phyloP scores from a whole-genome alignment of 192 early-diverging fungal genomes.

The Chytriomyces sp. region DNA sequence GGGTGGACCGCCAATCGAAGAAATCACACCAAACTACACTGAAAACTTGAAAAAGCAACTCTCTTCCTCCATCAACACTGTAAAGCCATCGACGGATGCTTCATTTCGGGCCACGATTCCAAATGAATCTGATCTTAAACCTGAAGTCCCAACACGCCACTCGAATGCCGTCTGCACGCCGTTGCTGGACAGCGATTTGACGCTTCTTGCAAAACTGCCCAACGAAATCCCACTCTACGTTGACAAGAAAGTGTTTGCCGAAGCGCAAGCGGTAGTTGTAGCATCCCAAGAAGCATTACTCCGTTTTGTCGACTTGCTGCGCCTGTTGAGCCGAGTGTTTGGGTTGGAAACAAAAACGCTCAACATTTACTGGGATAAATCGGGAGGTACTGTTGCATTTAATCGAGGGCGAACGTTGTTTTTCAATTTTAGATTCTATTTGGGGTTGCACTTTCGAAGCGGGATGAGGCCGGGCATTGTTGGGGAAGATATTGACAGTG shows the following conservation, averaged over 20 bases:
- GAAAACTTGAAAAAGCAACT: slow-evolving; percentile 48
- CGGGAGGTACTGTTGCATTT: slow-evolving; percentile 78
- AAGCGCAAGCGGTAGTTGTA: neutral
- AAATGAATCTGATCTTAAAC: slow-evolving; percentile 33
- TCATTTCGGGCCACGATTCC: slow-evolving; percentile 48
- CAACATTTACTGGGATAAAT: slow-evolving; percentile 79
- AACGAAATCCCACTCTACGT: slow-evolving; percentile 46
- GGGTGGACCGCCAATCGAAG: slow-evolving; percentile 26
- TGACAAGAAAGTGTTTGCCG: slow-evolving; percentile 34
- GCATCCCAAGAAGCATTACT: slow-evolving; percentile 12
- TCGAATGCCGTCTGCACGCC: slow-evolving; percentile 37
- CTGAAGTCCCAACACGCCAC: slow-evolving; percentile 34
- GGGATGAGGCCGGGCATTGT: slow-evolving; percentile 13
- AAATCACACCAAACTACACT: slow-evolving; percentile 39
- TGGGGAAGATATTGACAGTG: slow-evolving; percentile 39
- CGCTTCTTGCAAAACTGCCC: slow-evolving; percentile 12
- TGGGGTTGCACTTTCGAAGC: slow-evolving; percentile 65
- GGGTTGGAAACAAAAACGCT: slow-evolving; percentile 58
- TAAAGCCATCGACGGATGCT: slow-evolving; percentile 44
- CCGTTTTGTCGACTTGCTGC: slow-evolving; percentile 45
- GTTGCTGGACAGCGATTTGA: slow-evolving; percentile 49
- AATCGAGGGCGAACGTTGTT: slow-evolving; percentile 77
- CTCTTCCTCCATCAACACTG: slow-evolving; percentile 37
- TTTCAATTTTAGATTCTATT: slow-evolving; percentile 82
- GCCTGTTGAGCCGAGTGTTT: slow-evolving; percentile 63